Percentiles rank a stretch among this genome's conserved stretches.
Evolutionary conservation across 257 asterid species (phyloP).

Genomic region (Scutellaria baicalensis): DNA sequence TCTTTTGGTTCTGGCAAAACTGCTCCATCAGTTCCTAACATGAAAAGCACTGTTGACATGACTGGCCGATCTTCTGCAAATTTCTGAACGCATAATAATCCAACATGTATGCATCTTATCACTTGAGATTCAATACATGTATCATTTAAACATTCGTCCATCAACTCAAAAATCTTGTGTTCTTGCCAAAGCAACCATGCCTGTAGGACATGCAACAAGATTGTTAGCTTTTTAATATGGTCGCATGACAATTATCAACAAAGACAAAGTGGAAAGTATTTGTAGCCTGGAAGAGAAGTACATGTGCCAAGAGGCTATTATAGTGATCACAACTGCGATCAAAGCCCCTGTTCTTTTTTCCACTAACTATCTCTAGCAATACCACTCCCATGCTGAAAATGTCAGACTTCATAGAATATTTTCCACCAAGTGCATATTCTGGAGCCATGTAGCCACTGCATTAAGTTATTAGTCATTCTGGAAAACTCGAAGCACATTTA

Average conservation of each 20-base stretch:
- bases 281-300: conserved; percentile 3
- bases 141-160: conserved; percentile 22
- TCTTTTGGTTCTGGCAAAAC: conserved; percentile 28
- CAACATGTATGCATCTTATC: conserved; percentile 33
- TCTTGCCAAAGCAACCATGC: conserved; percentile 40
- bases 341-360: conserved; percentile 30
- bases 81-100: conserved; percentile 35
- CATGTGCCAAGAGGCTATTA: conserved; percentile 30
- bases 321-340: conserved; percentile 2
- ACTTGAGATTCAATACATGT: conserved; percentile 26
- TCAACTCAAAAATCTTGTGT: conserved; percentile 19
- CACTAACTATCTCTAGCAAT: conserved; percentile 30
- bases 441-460: conserved; percentile 46
- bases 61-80: conserved; percentile 24
- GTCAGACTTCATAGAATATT: conserved; percentile 29
- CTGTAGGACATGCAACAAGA: conserved; percentile 2
- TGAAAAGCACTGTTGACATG: conserved; percentile 32
- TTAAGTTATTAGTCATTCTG: neutral
- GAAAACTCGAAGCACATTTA: neutral
- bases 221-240: neutral
- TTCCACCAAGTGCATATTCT: conserved; percentile 32
- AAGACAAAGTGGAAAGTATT: neutral
- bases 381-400: conserved; percentile 36
- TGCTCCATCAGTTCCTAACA: conserved; percentile 30
- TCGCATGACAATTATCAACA: neutral